Conservation (phyloP, 331 rosid species). For the Cucumis variabilis region DNA sequence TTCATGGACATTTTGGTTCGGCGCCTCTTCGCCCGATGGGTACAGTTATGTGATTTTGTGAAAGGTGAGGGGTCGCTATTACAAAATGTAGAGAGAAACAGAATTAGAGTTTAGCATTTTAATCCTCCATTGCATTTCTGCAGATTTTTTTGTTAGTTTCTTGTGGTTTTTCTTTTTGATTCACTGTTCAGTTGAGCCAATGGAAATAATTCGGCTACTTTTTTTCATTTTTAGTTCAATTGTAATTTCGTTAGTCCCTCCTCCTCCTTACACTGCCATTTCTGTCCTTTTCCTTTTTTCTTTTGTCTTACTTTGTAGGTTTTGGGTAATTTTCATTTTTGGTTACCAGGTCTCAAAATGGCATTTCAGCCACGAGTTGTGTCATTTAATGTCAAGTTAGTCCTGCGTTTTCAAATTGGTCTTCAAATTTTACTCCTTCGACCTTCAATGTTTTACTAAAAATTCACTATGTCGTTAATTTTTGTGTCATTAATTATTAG, state of each 20-base stretch:
- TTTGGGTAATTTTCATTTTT: too few species aligned
- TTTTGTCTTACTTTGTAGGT: too few species aligned
- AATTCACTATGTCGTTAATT: too few species aligned
- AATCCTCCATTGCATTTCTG: neutral
- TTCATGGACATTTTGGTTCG: slow-evolving; percentile 6
- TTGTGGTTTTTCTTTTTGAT: neutral
- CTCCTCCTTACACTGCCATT: neutral
- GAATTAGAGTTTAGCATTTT: neutral
- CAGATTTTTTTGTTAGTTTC: neutral
- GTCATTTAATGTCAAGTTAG: too few species aligned
- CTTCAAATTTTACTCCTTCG: too few species aligned
- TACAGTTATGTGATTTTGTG: slow-evolving; percentile 26
- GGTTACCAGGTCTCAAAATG: too few species aligned
- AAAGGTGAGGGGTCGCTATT: too few species aligned
- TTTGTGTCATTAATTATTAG: too few species aligned
- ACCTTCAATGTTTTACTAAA: too few species aligned
- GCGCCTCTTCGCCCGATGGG: slow-evolving; percentile 30
- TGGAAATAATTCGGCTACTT: neutral
- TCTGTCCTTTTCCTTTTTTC: neutral
- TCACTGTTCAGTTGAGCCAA: neutral
- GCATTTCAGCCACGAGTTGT: too few species aligned
- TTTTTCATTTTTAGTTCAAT: neutral
- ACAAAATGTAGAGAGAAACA: neutral
- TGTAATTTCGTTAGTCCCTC: neutral
- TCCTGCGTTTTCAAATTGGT: too few species aligned